A percentile compares a stretch with the other conserved stretches of the same genome.
Conservation (phyloP, 108 stramenopile genomes). For the Licmophora abbreviata region DNA sequence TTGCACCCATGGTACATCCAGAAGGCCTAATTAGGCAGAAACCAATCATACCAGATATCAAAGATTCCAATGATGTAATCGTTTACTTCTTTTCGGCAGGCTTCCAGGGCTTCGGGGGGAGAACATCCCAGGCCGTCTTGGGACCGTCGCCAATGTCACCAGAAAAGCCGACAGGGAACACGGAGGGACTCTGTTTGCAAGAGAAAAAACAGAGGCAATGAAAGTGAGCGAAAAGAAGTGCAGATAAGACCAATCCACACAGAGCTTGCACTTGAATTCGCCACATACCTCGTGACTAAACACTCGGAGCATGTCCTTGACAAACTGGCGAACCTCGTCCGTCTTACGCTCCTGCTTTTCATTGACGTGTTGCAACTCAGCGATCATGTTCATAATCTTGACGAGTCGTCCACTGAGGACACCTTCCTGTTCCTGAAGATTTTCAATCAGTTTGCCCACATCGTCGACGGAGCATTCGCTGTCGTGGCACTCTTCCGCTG, state of each 20-base stretch:
- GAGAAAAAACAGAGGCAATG: background rate
- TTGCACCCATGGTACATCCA: too few species aligned
- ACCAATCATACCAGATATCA: constrained; percentile 51
- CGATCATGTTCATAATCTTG: constrained; percentile 47
- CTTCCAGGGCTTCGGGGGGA: constrained; percentile 59
- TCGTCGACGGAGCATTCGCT: constrained; percentile 72
- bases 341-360: constrained; percentile 45
- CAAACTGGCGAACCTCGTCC: constrained; percentile 59
- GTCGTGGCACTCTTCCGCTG: constrained; percentile 43
- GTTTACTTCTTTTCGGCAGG: constrained; percentile 50
- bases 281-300: constrained; percentile 23
- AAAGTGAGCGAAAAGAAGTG: background rate
- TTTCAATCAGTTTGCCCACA: constrained; percentile 48
- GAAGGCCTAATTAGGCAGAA: constrained; percentile 52
- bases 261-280: background rate
- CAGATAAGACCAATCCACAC: background rate
- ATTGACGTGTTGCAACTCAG: constrained; percentile 57
- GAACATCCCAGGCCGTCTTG: constrained; percentile 67
- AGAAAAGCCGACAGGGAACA: constrained; percentile 28
- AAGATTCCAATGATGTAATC: constrained; percentile 31
- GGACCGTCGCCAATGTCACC: constrained; percentile 69
- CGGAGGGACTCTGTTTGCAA: constrained; percentile 11
- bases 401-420: constrained; percentile 31
- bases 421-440: constrained; percentile 46
- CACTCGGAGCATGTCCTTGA: constrained; percentile 70